Evolutionary conservation across 768 basidiomycete genomes (phyloP).

Genomic region (Boletus speciosus): DNA sequence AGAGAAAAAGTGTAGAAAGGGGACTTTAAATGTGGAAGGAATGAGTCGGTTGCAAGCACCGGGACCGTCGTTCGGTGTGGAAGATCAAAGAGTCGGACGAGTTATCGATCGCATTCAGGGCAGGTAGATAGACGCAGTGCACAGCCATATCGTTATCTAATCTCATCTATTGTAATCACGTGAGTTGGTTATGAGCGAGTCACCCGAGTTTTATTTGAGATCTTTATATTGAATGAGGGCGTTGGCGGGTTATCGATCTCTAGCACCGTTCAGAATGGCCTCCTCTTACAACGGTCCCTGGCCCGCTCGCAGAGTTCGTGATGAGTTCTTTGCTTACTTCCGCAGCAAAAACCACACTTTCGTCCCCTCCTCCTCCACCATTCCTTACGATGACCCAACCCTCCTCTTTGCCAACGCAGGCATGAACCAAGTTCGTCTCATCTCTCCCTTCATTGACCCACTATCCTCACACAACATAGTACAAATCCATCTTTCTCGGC

Average conservation of each 20-base stretch:
- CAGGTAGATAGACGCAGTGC: constrained; percentile 24
- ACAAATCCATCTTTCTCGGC: constrained; percentile 96
- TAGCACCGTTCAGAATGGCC: constrained; percentile 22
- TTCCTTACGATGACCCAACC: constrained; percentile 97
- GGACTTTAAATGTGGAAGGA: background rate
- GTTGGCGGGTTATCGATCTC: constrained; percentile 23
- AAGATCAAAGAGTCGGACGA: constrained; percentile 3
- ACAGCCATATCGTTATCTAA: constrained; percentile 18
- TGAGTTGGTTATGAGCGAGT: constrained; percentile 14
- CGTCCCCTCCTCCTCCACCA: constrained; percentile 86
- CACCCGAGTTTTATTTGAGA: background rate
- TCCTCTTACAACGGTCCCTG: constrained; percentile 46
- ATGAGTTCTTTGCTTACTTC: constrained; percentile 92
- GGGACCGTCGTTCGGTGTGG: constrained; percentile 23
- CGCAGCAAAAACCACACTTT: constrained; percentile 75
- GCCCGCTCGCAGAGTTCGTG: constrained; percentile 79
- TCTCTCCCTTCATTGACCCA: background rate
- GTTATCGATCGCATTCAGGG: constrained; percentile 50
- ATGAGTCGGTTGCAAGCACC: constrained; percentile 23
- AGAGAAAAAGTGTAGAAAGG: constrained; percentile 12
- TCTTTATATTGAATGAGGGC: constrained; percentile 4
- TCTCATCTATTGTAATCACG: constrained; percentile 9
- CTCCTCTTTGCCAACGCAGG: constrained; percentile 98
- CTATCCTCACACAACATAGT: constrained; percentile 45
- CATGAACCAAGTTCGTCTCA: constrained; percentile 78